phyloP scores from a whole-genome alignment of 257 asterid genomes.

The Ilex aquifolium region DNA sequence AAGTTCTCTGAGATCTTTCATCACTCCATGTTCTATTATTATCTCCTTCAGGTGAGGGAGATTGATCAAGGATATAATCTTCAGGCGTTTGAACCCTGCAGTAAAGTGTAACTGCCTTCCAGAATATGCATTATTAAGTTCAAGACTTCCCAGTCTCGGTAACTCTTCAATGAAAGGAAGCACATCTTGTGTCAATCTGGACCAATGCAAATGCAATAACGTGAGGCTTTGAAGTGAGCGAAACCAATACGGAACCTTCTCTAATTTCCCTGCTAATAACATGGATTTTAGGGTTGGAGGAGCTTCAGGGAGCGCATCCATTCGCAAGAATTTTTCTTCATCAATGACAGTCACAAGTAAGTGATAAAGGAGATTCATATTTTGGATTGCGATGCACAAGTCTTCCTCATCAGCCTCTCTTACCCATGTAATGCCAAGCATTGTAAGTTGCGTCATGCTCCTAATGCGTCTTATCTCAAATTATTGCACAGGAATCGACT shows the following conservation, averaged over 20 bases:
- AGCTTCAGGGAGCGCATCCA: constrained; percentile 2
- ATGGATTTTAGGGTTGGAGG: constrained; percentile 16
- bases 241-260: constrained; percentile 19
- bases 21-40: constrained; percentile 7
- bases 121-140: background rate
- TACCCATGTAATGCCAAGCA: too few species aligned
- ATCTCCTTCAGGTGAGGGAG: constrained; percentile 11
- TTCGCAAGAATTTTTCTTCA: background rate
- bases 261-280: constrained; percentile 17
- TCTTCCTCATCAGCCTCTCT: too few species aligned
- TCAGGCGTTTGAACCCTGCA: constrained; percentile 18
- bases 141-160: too few species aligned
- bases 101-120: constrained; percentile 13
- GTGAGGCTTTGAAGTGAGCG: constrained; percentile 10
- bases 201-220: too few species aligned
- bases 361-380: constrained; percentile 21
- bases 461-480: too few species aligned
- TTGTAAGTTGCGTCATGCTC: too few species aligned
- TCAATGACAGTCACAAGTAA: constrained; percentile 21
- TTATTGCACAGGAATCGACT: too few species aligned
- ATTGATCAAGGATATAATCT: constrained; percentile 4
- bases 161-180: too few species aligned
- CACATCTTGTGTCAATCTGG: too few species aligned
- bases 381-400: constrained; percentile 15
- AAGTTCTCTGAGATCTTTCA: constrained; percentile 3